Percentiles rank a stretch among this genome's conserved stretches.
Evolutionary conservation across 768 basidiomycete species (phyloP).

Genomic region (Paxillus rubicundulus): DNA sequence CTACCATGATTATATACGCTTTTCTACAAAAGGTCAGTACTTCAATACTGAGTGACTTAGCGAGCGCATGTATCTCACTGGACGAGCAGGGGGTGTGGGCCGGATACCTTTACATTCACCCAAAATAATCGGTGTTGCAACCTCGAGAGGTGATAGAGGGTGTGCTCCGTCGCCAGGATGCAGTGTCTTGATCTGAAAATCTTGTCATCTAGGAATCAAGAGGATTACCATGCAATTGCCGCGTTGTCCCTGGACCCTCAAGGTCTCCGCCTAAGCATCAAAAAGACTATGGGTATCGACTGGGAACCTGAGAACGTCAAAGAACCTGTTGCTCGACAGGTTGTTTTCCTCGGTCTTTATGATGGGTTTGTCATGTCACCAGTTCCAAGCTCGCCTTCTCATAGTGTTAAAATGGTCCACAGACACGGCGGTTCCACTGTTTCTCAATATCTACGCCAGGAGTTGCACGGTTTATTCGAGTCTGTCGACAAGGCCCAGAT

Average conservation of each 20-base stretch:
- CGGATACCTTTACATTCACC: conserved; percentile 73
- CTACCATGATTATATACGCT: conserved; percentile 74
- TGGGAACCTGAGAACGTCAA: conserved; percentile 67
- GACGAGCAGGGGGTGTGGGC: conserved; percentile 50
- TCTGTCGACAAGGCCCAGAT: conserved; percentile 68
- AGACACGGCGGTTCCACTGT: conserved; percentile 93
- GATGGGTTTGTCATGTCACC: conserved; percentile 63
- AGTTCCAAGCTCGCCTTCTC: background rate
- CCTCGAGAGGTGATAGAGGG: conserved; percentile 75
- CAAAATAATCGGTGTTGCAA: conserved; percentile 74
- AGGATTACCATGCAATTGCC: conserved; percentile 80
- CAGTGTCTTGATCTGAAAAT: conserved; percentile 7
- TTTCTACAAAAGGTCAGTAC: conserved; percentile 43
- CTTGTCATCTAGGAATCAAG: conserved; percentile 65
- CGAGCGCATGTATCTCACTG: conserved; percentile 6
- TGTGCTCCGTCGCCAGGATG: conserved; percentile 26
- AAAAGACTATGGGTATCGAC: conserved; percentile 57
- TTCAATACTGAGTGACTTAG: conserved; percentile 35
- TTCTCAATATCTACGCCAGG: conserved; percentile 79
- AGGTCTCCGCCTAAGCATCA: conserved; percentile 65
- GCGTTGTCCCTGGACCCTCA: conserved; percentile 73
- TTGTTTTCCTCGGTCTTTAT: conserved; percentile 85
- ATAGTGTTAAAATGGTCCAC: conserved; percentile 6
- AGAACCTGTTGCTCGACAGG: conserved; percentile 65
- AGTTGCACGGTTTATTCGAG: conserved; percentile 84